A percentile compares a stretch with the other conserved stretches of the same genome.
Evolutionary conservation across 306 rosid species (phyloP).

Genomic region (Hippophae gyantsensis): DNA sequence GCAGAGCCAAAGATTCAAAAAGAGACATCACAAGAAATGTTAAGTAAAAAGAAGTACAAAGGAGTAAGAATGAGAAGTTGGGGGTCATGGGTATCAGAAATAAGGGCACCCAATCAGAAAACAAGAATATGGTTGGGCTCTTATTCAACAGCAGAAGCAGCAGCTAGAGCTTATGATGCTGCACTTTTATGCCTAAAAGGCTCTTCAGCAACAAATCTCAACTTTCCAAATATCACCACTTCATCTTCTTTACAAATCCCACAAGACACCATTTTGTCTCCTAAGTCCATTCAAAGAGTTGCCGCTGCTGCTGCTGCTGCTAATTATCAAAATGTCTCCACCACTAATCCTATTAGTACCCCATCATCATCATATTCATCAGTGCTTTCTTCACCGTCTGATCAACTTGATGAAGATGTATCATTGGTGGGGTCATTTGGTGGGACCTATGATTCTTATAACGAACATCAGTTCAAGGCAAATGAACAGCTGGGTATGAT

Average conservation of each 20-base stretch:
- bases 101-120: slow-evolving; percentile 92
- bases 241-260: slow-evolving; percentile 24
- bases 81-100: slow-evolving; percentile 98
- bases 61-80: slow-evolving; percentile 99
- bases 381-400: slow-evolving; percentile 29
- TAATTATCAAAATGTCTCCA: slow-evolving; percentile 17
- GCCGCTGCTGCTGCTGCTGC: slow-evolving; percentile 84
- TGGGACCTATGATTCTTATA: slow-evolving; percentile 13
- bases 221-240: slow-evolving; percentile 45
- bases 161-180: slow-evolving; percentile 97
- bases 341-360: neutral
- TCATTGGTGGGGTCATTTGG: slow-evolving; percentile 28
- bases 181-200: slow-evolving; percentile 91
- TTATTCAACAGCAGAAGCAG: slow-evolving; percentile 89
- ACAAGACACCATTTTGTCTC: slow-evolving; percentile 54
- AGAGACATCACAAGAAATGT: slow-evolving; percentile 8
- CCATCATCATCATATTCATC: slow-evolving; percentile 34
- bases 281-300: slow-evolving; percentile 73
- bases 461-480: slow-evolving; percentile 7
- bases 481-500: slow-evolving; percentile 12
- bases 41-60: slow-evolving; percentile 60
- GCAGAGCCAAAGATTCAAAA: slow-evolving; percentile 39
- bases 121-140: slow-evolving; percentile 98
- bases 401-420: slow-evolving; percentile 41
- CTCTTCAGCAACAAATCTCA: slow-evolving; percentile 62